phyloP scores from a whole-genome alignment of 345 rosid genomes.

The Euphorbia pulcherrima region DNA sequence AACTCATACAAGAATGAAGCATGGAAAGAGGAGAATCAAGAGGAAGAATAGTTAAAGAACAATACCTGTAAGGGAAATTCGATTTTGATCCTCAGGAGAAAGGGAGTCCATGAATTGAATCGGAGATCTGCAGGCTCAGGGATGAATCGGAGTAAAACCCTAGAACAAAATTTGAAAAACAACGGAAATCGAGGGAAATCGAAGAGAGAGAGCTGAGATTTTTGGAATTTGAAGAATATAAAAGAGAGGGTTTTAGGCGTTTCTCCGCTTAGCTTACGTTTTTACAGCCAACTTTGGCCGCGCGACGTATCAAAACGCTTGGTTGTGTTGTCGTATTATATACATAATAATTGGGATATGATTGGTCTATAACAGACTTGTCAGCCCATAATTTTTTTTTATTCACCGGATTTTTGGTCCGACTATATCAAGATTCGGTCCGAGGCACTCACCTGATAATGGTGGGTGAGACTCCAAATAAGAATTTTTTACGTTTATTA shows the following conservation, averaged over 20 bases:
- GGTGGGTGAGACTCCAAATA: too few species aligned
- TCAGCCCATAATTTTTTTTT: too few species aligned
- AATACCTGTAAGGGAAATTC: slow-evolving; percentile 1
- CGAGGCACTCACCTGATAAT: too few species aligned
- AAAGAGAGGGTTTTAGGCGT: slow-evolving; percentile 9
- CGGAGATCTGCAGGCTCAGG: background rate
- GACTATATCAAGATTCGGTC: too few species aligned
- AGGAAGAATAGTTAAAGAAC: background rate
- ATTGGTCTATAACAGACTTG: too few species aligned
- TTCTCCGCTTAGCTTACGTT: slow-evolving; percentile 4
- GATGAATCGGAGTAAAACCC: background rate
- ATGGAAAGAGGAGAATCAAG: background rate
- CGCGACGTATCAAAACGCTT: too few species aligned
- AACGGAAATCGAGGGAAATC: background rate
- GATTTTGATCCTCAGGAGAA: slow-evolving; percentile 2
- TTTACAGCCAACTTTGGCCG: slow-evolving; percentile 6
- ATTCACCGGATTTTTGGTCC: too few species aligned
- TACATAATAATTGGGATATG: too few species aligned
- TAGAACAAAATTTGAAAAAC: background rate
- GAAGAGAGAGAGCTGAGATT: background rate
- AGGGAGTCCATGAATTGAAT: slow-evolving; percentile 8
- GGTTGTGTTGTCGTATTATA: too few species aligned
- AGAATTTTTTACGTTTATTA: too few species aligned
- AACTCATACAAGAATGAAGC: background rate
- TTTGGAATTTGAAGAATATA: slow-evolving; percentile 1